Percentiles rank a stretch among this genome's conserved stretches.
Evolutionary conservation across 2,329 filamentous ascomycete species (phyloP).

Genomic region (Teratosphaeria destructans): DNA sequence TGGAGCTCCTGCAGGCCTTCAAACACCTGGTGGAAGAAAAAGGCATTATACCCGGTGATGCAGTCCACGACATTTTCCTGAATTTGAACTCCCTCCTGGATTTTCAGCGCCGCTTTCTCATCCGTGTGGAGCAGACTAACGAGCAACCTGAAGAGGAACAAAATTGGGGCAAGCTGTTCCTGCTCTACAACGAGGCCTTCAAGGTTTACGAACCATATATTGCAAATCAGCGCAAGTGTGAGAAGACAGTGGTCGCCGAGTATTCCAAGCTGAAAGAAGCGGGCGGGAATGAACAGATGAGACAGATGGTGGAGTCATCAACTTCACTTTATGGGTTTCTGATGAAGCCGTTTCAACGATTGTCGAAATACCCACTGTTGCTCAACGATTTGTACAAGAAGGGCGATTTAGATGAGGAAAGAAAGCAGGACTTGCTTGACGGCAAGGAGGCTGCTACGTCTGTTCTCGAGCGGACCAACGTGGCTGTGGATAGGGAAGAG

Average conservation of each 20-base stretch:
- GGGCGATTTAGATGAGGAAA: constrained; percentile 58
- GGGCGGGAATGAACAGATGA: constrained; percentile 50
- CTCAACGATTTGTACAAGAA: constrained; percentile 83
- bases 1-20: constrained; percentile 85
- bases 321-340: constrained; percentile 86
- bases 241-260: constrained; percentile 68
- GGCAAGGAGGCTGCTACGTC: constrained; percentile 76
- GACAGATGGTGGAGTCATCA: constrained; percentile 72
- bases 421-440: constrained; percentile 59
- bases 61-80: constrained; percentile 87
- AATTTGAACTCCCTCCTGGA: constrained; percentile 93
- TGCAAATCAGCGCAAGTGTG: constrained; percentile 87
- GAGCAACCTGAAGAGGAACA: constrained; percentile 65
- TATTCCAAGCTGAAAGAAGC: constrained; percentile 78
- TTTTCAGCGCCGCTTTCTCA: constrained; percentile 89
- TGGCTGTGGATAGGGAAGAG: constrained; percentile 80
- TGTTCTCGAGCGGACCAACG: constrained; percentile 75
- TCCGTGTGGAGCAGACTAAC: constrained; percentile 91
- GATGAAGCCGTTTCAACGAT: constrained; percentile 88
- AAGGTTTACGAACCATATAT: constrained; percentile 95
- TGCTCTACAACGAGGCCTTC: constrained; percentile 75
- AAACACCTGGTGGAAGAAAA: constrained; percentile 85
- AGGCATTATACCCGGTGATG: constrained; percentile 77
- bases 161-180: constrained; percentile 91
- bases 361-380: constrained; percentile 88